Evolutionary conservation across 2,329 filamentous ascomycete species (phyloP).

Genomic region (Sarocladiaceae sp.): DNA sequence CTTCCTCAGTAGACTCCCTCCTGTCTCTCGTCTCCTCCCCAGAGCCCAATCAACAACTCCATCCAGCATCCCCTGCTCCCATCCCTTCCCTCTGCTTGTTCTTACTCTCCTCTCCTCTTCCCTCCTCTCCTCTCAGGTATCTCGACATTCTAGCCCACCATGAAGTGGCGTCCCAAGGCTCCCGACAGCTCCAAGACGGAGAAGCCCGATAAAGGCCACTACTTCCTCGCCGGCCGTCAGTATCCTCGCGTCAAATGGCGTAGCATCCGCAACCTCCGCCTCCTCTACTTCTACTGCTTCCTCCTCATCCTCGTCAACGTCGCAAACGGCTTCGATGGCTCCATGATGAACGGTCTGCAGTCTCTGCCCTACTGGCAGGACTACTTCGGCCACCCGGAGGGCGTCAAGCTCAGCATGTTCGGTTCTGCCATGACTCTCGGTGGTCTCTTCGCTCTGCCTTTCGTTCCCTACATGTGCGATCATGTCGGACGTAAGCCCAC

Average conservation of each 20-base stretch:
- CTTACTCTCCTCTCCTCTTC: background rate
- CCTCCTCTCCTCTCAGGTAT: background rate
- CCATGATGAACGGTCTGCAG: constrained; percentile 32
- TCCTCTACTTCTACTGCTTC: constrained; percentile 23
- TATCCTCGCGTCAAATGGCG: constrained; percentile 23
- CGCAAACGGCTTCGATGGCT: constrained; percentile 30
- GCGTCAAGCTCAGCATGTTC: constrained; percentile 21
- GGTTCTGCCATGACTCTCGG: constrained; percentile 24
- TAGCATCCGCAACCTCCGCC: constrained; percentile 20
- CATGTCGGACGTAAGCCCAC: constrained; percentile 24
- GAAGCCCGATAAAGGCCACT: constrained; percentile 12
- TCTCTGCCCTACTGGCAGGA: constrained; percentile 22
- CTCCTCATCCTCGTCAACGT: constrained; percentile 24
- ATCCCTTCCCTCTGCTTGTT: too few relatives aligned
- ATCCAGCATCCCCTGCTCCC: too few relatives aligned
- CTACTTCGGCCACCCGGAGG: constrained; percentile 25
- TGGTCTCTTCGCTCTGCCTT: constrained; percentile 21
- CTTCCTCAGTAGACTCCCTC: too few relatives aligned
- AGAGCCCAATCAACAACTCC: too few relatives aligned
- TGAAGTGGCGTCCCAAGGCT: constrained; percentile 1
- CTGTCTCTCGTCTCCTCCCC: too few relatives aligned
- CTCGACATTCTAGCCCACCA: too few relatives aligned
- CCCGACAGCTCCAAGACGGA: constrained; percentile 4
- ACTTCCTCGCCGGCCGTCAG: constrained; percentile 18
- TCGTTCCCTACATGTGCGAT: constrained; percentile 23